phyloP scores from a whole-genome alignment of 257 asterid species.

The Solanum arcanum region DNA sequence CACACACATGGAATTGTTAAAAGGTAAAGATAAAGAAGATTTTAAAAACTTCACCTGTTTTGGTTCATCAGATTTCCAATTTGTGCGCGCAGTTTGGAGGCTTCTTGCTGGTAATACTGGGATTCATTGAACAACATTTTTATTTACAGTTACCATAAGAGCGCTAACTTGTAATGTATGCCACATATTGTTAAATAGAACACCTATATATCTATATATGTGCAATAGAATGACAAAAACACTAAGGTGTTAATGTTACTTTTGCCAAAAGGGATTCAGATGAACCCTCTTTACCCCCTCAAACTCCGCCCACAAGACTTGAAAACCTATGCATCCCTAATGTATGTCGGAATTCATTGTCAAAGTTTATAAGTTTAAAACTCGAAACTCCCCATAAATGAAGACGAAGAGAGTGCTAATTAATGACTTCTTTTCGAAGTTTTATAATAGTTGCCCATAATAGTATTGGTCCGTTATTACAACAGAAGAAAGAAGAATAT shows the following conservation, averaged over 20 bases:
- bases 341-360: not conserved
- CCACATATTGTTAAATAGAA: not conserved
- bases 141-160: not conserved
- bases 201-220: not conserved
- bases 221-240: not conserved
- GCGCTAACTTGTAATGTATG: not conserved
- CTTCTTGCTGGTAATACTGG: slow-evolving; percentile 91
- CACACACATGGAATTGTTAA: not conserved
- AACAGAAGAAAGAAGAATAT: not conserved
- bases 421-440: not conserved
- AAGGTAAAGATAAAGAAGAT: not conserved
- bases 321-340: not conserved
- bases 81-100: slow-evolving; percentile 63
- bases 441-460: not conserved
- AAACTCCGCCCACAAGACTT: not conserved
- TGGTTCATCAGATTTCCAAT: slow-evolving; percentile 68
- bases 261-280: not conserved
- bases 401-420: not conserved
- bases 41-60: slow-evolving; percentile 37
- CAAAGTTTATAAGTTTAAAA: not conserved
- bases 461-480: not conserved
- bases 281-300: not conserved
- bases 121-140: not conserved
- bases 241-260: not conserved
- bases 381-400: not conserved